phyloP scores from a whole-genome alignment of 768 basidiomycete genomes.

The Megacollybia marginata region DNA sequence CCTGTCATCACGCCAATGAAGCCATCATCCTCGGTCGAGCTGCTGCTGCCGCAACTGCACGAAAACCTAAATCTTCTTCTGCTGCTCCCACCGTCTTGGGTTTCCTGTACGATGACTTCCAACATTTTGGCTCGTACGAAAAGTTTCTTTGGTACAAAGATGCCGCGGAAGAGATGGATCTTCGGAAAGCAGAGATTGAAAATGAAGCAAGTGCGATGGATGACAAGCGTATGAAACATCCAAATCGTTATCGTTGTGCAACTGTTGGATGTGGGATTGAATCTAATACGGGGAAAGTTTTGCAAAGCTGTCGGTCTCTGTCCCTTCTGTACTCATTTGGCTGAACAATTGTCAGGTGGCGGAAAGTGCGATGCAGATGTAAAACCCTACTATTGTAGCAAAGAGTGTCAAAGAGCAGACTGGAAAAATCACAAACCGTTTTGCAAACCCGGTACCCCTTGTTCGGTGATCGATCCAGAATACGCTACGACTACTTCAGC shows the following conservation, averaged over 20 bases:
- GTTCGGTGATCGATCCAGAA: not conserved
- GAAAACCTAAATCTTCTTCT: not conserved
- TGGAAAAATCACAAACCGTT: not conserved
- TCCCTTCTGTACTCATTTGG: not conserved
- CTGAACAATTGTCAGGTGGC: slow-evolving; percentile 1
- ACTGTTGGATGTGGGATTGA: slow-evolving; percentile 4
- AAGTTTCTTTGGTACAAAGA: not conserved
- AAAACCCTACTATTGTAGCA: slow-evolving; percentile 11
- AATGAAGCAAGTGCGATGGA: not conserved
- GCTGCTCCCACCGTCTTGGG: not conserved
- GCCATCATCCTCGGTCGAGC: not conserved
- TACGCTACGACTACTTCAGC: not conserved
- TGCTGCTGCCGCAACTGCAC: not conserved
- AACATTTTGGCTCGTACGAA: not conserved
- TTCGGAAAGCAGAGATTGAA: not conserved
- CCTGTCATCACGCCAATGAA: not conserved
- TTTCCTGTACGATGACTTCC: not conserved
- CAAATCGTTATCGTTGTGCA: slow-evolving; percentile 4
- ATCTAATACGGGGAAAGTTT: slow-evolving; percentile 3
- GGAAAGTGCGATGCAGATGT: slow-evolving; percentile 10
- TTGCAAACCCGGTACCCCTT: not conserved
- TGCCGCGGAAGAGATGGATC: not conserved
- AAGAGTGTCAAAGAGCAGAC: slow-evolving; percentile 4
- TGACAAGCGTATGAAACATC: slow-evolving; percentile 7
- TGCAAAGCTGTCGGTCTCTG: slow-evolving; percentile 1